These are phyloP conservation scores for Tetraselmis striata DNA, from an alignment of 139 green algal species.

Conservation along the genomic window DNA sequence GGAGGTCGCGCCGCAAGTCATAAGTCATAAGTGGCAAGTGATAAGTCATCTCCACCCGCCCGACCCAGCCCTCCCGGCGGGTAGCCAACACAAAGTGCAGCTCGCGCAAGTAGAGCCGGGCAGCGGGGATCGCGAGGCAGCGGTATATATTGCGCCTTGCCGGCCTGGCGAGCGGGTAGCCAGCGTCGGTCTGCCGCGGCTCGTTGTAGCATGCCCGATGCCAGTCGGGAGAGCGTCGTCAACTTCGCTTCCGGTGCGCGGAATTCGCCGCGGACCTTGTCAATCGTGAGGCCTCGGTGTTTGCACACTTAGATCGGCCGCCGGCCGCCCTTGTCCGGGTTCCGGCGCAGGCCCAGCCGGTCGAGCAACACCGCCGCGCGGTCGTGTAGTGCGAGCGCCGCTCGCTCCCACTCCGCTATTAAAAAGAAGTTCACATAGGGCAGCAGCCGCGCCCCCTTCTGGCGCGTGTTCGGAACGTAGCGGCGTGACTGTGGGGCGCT, in stretches of 20 bases:
- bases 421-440: not conserved
- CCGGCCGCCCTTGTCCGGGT: not conserved
- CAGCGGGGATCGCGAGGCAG: not conserved
- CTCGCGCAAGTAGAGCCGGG: not conserved
- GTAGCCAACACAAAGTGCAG: not conserved
- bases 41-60: not conserved
- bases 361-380: not conserved
- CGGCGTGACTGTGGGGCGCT: no score
- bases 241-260: not conserved
- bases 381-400: not conserved
- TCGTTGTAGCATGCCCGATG: not conserved
- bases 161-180: not conserved
- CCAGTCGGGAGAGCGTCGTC: not conserved
- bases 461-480: no score
- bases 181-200: not conserved
- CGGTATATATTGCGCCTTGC: not conserved
- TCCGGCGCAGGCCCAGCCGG: not conserved
- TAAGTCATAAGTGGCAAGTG: not conserved
- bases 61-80: not conserved
- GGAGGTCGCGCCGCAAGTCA: not conserved
- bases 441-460: not conserved
- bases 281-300: not conserved
- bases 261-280: not conserved
- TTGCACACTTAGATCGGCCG: not conserved
- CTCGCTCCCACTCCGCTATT: not conserved